phyloP scores from a whole-genome alignment of 176 grass and related monocot species.

The Oryza brachyantha region DNA sequence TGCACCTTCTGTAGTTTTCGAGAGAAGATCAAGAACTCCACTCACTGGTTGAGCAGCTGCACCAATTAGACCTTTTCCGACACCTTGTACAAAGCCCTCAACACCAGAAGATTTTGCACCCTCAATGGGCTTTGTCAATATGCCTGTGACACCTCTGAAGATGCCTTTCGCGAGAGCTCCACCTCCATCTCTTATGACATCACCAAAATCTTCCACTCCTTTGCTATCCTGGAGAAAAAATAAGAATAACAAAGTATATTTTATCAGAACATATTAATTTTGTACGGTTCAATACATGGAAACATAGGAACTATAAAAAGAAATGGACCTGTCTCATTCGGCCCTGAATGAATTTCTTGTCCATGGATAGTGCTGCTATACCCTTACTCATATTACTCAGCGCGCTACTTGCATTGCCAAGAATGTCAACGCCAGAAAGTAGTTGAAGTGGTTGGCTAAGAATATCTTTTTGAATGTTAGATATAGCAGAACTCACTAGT shows the following conservation, averaged over 20 bases:
- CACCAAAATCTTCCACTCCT: slow-evolving; percentile 94
- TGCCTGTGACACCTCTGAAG: slow-evolving; percentile 97
- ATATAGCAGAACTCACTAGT: slow-evolving; percentile 65
- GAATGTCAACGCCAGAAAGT: slow-evolving; percentile 97
- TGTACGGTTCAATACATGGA: slow-evolving; percentile 8
- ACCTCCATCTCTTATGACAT: slow-evolving; percentile 97
- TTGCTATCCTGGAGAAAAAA: slow-evolving; percentile 85
- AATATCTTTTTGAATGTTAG: slow-evolving; percentile 94
- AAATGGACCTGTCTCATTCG: slow-evolving; percentile 73
- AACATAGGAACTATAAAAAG: neutral
- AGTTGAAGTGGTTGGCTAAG: slow-evolving; percentile 95
- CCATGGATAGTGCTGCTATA: slow-evolving; percentile 95
- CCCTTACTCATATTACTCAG: slow-evolving; percentile 99
- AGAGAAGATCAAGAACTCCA: slow-evolving; percentile 93
- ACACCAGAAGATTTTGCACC: slow-evolving; percentile 96
- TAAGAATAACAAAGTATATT: slow-evolving; percentile 18
- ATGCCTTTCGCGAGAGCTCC: slow-evolving; percentile 92
- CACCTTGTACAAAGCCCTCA: slow-evolving; percentile 95
- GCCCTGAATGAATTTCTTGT: slow-evolving; percentile 97
- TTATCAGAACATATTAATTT: slow-evolving; percentile 1
- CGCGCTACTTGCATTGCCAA: slow-evolving; percentile 98
- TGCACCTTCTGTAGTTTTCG: slow-evolving; percentile 98
- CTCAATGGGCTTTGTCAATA: slow-evolving; percentile 95
- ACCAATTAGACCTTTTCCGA: slow-evolving; percentile 96
- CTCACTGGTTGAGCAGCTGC: slow-evolving; percentile 96